Evolutionary conservation across 208 protist genomes (phyloP), one percentile per base, ranked within the genome.

Genomic region (Leishmania arabica): DNA sequence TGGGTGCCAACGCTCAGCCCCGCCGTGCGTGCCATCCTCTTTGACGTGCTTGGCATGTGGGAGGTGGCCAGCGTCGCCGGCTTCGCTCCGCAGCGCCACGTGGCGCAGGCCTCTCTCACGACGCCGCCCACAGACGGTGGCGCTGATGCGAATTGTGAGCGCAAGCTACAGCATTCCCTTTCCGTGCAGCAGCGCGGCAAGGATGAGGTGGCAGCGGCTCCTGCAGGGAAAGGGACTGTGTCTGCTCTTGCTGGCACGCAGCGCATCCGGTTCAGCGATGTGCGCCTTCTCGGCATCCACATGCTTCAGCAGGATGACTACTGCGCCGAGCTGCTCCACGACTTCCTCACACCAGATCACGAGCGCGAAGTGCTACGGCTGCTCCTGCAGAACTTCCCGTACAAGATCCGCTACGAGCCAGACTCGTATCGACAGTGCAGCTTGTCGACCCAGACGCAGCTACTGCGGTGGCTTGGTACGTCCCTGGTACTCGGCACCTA

Each of bases 381-480:
- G 47, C 81, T 94, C 19, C 73, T 97, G 54, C 71, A 84, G 45
- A 74, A 84, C 77, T 88, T 95, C 45, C 91, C 89, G 0, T 91
- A 88, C 75, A 83, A 85, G 65, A 92, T 97, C 47, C 83, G 88
- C 53, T 95, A 91, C 75, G 86, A 91, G 54, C 88, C 88, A 0
- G 83, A 85, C 58, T 75, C 83, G 62, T 89, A 94, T 45, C 85
- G 84, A 7, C 47, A 73, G 62, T 84, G 84, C 76, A 91, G 84
- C 69, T 73, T 87, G 27, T 79, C 77, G 13, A 70, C 93, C 78
- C 92, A 95, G 83, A 86, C 86, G 19, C 75, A 88, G 66, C 82
- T 95, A 37, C 84, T 96, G 42, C 92, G 93, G 88, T 95, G 91
- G 88, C 87, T 97, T 37, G 86, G 88, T 65, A 95, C 84, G 65